phyloP scores from a whole-genome alignment of 2,329 filamentous ascomycete genomes.

The Fusarium goolgardi region DNA sequence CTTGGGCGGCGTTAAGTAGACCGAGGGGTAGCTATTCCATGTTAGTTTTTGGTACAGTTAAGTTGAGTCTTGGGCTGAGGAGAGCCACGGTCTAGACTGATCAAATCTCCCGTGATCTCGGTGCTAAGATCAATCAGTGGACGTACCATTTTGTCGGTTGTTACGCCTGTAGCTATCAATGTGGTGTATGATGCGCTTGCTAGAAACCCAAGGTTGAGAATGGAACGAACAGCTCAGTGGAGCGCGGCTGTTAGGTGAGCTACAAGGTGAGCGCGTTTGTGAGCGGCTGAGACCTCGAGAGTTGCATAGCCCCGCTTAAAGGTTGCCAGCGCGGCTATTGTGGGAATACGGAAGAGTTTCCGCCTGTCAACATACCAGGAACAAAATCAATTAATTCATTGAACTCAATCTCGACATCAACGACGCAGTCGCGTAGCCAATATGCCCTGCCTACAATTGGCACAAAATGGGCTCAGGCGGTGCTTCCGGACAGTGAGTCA shows the following conservation, averaged over 20 bases:
- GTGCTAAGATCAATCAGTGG: not conserved
- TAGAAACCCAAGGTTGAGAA: slow-evolving; percentile 43
- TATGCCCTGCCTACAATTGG: slow-evolving; percentile 51
- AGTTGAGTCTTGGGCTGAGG: slow-evolving; percentile 12
- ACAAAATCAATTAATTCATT: slow-evolving; percentile 10
- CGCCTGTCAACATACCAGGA: slow-evolving; percentile 4
- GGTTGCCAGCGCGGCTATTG: not conserved
- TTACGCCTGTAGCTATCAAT: slow-evolving; percentile 36
- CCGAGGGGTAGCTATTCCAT: slow-evolving; percentile 73
- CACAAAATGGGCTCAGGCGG: slow-evolving; percentile 71
- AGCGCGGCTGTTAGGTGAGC: slow-evolving; percentile 45
- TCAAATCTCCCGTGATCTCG: not conserved
- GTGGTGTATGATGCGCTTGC: slow-evolving; percentile 41
- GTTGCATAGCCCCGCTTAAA: slow-evolving; percentile 45
- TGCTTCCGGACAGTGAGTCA: slow-evolving; percentile 70
- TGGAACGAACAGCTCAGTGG: slow-evolving; percentile 44
- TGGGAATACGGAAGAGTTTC: slow-evolving; percentile 28
- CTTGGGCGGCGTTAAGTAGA: slow-evolving; percentile 93
- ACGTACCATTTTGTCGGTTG: slow-evolving; percentile 44
- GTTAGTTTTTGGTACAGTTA: slow-evolving; percentile 40
- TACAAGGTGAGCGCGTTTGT: slow-evolving; percentile 34
- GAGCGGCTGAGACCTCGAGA: slow-evolving; percentile 32
- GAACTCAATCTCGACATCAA: not conserved
- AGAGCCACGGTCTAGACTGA: not conserved
- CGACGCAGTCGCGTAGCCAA: slow-evolving; percentile 4